Conservation (phyloP, 179 eudicot species). For the Silene noctiflora region DNA sequence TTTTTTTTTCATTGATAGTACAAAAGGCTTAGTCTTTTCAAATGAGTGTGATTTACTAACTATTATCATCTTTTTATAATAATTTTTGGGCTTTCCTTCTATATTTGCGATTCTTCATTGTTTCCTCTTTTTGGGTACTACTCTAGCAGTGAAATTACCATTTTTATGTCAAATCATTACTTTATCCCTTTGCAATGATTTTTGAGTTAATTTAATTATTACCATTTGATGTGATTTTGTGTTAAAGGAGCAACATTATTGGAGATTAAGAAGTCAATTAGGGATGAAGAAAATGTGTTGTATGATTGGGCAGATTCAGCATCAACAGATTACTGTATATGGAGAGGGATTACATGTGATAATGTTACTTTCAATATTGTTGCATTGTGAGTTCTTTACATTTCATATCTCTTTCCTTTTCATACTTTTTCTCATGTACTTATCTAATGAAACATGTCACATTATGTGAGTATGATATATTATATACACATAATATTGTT, state of each 20-base stretch:
- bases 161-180: conserved; percentile 24
- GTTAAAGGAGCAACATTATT: conserved; percentile 61
- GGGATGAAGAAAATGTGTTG: conserved; percentile 88
- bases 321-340: conserved; percentile 75
- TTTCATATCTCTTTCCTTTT: not conserved
- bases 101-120: not conserved
- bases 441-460: not conserved
- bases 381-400: conserved; percentile 59
- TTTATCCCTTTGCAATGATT: conserved; percentile 5
- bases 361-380: conserved; percentile 73
- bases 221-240: conserved; percentile 12
- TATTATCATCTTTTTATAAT: conserved; percentile 10
- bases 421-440: not conserved
- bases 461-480: not conserved
- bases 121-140: conserved; percentile 16
- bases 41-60: conserved; percentile 29
- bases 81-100: not conserved
- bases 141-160: conserved; percentile 13
- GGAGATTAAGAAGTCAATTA: conserved; percentile 93
- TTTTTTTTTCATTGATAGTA: not conserved
- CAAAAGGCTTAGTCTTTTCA: conserved; percentile 32
- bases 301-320: conserved; percentile 96
- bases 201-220: not conserved
- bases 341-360: conserved; percentile 95
- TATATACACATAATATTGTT: conserved; percentile 1